phyloP scores from a whole-genome alignment of 2,329 filamentous ascomycete species.

The Leptographium galeiforme region DNA sequence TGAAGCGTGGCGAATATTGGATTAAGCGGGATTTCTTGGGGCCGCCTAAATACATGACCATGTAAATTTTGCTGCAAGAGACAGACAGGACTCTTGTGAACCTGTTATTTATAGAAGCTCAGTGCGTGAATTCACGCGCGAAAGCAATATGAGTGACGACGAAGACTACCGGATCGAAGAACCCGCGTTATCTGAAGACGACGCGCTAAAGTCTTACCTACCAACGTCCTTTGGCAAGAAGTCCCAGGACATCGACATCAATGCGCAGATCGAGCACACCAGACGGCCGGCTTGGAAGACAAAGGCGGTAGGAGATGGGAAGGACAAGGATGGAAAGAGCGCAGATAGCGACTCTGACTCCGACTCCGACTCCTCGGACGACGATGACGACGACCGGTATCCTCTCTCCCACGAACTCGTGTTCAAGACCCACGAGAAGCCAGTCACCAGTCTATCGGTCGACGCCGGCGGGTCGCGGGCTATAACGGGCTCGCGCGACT shows the following conservation, averaged over 20 bases:
- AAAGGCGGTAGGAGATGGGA: slow-evolving; percentile 14
- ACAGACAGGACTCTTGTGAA: not conserved
- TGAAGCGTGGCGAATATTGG: not conserved
- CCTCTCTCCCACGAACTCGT: slow-evolving; percentile 88
- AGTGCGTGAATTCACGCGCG: not conserved
- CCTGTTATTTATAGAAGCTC: not conserved
- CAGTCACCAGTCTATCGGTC: slow-evolving; percentile 70
- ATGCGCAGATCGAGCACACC: slow-evolving; percentile 68
- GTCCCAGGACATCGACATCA: slow-evolving; percentile 57
- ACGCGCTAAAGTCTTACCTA: slow-evolving; percentile 63
- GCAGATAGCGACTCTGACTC: slow-evolving; percentile 25
- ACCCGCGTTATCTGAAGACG: slow-evolving; percentile 43
- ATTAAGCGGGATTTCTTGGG: not conserved
- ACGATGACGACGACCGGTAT: slow-evolving; percentile 70
- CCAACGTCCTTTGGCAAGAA: slow-evolving; percentile 79
- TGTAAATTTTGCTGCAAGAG: not conserved
- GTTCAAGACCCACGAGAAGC: slow-evolving; percentile 80
- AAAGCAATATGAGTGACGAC: slow-evolving; percentile 19
- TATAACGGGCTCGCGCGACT: slow-evolving; percentile 84
- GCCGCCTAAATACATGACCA: not conserved
- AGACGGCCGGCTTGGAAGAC: slow-evolving; percentile 42
- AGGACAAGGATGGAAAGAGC: slow-evolving; percentile 11
- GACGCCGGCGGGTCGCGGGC: slow-evolving; percentile 77
- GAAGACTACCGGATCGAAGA: slow-evolving; percentile 44
- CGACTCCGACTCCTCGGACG: slow-evolving; percentile 19